Base-by-base conservation (phyloP, 768 basidiomycete species). In the Chiua virens region DNA sequence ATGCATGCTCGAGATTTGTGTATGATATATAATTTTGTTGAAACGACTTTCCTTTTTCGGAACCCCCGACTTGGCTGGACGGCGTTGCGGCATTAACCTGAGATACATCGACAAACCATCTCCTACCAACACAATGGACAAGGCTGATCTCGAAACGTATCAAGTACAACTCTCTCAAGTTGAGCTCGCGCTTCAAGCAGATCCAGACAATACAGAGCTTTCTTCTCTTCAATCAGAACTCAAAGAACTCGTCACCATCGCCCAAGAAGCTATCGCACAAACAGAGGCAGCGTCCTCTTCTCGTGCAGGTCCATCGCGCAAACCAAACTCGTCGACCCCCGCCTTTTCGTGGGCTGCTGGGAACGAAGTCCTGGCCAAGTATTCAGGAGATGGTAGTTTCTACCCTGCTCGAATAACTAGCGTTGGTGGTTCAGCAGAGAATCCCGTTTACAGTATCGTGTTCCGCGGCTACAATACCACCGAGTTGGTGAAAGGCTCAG, bases 401-500 rank as follows among this genome's bases (percentile, higher is more conserved):
- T 95, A 95, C 67, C 88, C 93, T 37, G 93, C 92, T 36, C 83
- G 90, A 23, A 90, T 96, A 72, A 88, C 85, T 18, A 86, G 84
- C 42, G 78, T 95, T 45, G 88, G 89, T 51, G 92, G 92, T 39
- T 85, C 89, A 23, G 72, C 80, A 49, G 87, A 90, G 49, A 89
- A 92, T 62, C 81, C 86, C 15, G 86, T 89, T 52, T 96, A 89
- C 75, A 91, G 85, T 67, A 87, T 96, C 62, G 79, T 93, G 32
- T 96, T 93, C 79, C 89, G 90, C 65, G 89, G 86, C 5, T 95
- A 95, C 76, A 90, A 93, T 67, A 88, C 87, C 25, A 93, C 93
- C 23, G 93, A 95, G 71, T 80, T 90, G 34, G 81, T 92, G 30
- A 86, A 87, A 62, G 77, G 79, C 28, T 70, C 77, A 17, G 86